Evolutionary conservation across 2,329 filamentous ascomycete species (phyloP).

Genomic region (Colletotrichum sp.): DNA sequence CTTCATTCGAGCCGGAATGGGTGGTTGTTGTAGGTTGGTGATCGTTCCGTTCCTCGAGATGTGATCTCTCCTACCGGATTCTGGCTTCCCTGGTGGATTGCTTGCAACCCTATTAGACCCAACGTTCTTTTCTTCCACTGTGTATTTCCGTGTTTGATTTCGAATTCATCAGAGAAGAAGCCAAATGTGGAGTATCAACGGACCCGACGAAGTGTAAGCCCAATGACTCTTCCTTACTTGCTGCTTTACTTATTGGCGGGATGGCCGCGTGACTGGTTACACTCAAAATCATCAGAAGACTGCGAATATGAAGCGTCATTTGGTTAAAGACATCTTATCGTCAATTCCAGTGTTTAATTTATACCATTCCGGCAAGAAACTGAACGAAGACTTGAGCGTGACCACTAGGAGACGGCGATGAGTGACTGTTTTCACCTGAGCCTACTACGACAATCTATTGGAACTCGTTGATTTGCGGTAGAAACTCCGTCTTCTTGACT

Average conservation of each 20-base stretch:
- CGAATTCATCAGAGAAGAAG: neutral
- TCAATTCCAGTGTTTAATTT: fast-evolving
- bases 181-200: neutral
- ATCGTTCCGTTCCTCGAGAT: too few species aligned
- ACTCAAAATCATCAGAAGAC: neutral
- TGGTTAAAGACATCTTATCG: fast-evolving
- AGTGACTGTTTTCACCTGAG: too few species aligned
- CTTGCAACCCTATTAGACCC: fast-evolving
- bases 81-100: fast-evolving
- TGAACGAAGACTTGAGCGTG: too few species aligned
- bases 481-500: too few species aligned
- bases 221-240: neutral
- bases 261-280: neutral
- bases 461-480: too few species aligned
- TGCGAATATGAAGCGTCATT: neutral
- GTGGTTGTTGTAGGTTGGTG: too few species aligned
- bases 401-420: too few species aligned
- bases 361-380: neutral
- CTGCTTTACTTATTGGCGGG: neutral
- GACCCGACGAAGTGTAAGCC: neutral
- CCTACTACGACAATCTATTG: too few species aligned
- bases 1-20: too few species aligned
- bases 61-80: fast-evolving
- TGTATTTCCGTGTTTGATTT: neutral
- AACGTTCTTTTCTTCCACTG: fast-evolving